These are phyloP conservation scores for Penicillium mononematosum DNA, from an alignment of 495 filamentous ascomycete species.

Conservation along the genomic window DNA sequence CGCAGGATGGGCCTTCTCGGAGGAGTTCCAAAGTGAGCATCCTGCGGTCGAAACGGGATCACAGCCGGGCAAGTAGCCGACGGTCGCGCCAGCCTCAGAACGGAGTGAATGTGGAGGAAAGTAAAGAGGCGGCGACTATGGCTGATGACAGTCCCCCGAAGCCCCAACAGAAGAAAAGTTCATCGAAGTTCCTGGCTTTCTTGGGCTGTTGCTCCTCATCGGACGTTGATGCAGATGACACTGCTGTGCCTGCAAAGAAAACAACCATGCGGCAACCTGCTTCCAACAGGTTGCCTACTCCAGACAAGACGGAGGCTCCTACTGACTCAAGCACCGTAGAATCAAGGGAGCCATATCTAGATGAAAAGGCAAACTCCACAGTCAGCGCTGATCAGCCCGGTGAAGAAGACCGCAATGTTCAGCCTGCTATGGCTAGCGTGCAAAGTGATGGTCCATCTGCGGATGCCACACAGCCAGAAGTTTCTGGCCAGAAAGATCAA, in stretches of 20 bases:
- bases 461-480: constrained; percentile 18
- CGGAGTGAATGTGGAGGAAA: constrained; percentile 41
- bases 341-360: constrained; percentile 52
- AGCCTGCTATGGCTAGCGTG: constrained; percentile 18
- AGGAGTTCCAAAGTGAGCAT: constrained; percentile 70
- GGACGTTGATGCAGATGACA: constrained; percentile 60
- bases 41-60: constrained; percentile 63
- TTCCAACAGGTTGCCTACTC: constrained; percentile 55
- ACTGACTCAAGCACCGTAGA: constrained; percentile 56
- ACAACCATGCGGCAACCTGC: constrained; percentile 53
- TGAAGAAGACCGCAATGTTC: constrained; percentile 32
- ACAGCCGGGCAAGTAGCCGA: constrained; percentile 65
- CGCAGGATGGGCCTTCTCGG: constrained; percentile 59
- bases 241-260: constrained; percentile 64
- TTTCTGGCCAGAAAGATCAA: constrained; percentile 9
- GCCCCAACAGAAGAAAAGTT: constrained; percentile 58
- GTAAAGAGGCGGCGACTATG: constrained; percentile 28
- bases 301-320: constrained; percentile 50
- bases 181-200: constrained; percentile 62
- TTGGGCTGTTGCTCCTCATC: constrained; percentile 77
- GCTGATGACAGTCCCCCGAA: constrained; percentile 41
- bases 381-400: constrained; percentile 38
- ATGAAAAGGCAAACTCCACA: constrained; percentile 51
- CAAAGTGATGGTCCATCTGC: constrained; percentile 30
- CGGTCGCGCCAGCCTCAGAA: constrained; percentile 49